These are phyloP conservation scores for Eucalyptus pauciflora DNA, from an alignment of 345 rosid species.

Conservation along the genomic window DNA sequence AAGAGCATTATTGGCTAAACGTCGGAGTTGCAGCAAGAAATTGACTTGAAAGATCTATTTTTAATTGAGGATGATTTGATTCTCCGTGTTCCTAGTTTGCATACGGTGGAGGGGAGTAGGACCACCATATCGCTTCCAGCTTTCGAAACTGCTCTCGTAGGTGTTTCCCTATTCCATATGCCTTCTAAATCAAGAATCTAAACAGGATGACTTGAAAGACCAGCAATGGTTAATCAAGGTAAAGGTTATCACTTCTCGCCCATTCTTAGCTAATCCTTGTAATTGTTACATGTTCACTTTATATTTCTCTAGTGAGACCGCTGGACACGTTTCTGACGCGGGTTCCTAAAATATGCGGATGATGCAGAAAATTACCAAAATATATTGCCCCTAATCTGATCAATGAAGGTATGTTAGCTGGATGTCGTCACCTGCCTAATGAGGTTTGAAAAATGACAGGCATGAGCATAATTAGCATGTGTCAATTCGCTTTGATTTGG, in stretches of 20 bases:
- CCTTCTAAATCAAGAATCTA: not conserved
- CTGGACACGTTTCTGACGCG: too few species aligned
- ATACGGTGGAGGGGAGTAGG: not conserved
- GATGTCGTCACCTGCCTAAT: not conserved
- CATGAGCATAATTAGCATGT: too few species aligned
- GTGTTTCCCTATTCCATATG: not conserved
- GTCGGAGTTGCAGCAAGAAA: not conserved
- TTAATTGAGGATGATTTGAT: not conserved
- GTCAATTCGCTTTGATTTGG: fast-evolving
- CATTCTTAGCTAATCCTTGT: not conserved
- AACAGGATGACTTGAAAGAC: not conserved
- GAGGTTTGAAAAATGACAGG: fast-evolving
- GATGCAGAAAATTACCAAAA: not conserved
- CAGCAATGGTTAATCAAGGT: not conserved
- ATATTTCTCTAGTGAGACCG: not conserved
- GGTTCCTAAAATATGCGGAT: not conserved
- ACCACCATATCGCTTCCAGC: not conserved
- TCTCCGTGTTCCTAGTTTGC: not conserved
- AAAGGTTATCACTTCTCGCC: not conserved
- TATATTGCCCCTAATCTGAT: not conserved
- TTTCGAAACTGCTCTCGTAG: not conserved
- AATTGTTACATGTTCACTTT: not conserved
- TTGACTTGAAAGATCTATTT: not conserved
- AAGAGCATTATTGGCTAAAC: not conserved
- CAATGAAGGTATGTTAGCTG: not conserved